A percentile compares a stretch with the other conserved stretches of the same genome.
These are phyloP conservation scores for Hypoxylon perforatum DNA, from an alignment of 495 filamentous ascomycete species.

Conservation along the genomic window DNA sequence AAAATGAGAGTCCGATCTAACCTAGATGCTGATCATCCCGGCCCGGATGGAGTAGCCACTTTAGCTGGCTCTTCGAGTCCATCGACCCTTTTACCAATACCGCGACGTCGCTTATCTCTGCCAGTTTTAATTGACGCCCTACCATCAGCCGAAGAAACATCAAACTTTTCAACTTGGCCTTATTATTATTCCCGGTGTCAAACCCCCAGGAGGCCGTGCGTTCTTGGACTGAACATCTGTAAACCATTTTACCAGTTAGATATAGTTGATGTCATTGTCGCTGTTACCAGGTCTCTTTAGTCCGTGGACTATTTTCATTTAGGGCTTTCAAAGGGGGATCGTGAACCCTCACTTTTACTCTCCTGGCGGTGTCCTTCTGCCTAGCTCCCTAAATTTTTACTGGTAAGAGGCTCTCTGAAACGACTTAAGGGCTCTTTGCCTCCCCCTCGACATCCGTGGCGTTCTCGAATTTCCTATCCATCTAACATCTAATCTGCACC, in stretches of 20 bases:
- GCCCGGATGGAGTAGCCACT: slow-evolving; percentile 14
- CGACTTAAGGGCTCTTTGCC: slow-evolving; percentile 2
- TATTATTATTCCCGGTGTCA: slow-evolving; percentile 19
- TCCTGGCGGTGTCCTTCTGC: slow-evolving; percentile 7
- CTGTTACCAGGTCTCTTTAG: neutral
- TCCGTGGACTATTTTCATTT: neutral
- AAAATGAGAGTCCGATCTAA: slow-evolving; percentile 33
- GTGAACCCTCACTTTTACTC: slow-evolving; percentile 26
- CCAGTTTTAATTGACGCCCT: slow-evolving; percentile 11
- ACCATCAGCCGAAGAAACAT: slow-evolving; percentile 7
- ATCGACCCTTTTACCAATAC: too few relatives aligned
- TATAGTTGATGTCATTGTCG: neutral
- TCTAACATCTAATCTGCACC: neutral
- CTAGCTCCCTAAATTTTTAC: slow-evolving; percentile 8
- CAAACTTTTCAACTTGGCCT: neutral
- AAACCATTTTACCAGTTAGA: too few relatives aligned
- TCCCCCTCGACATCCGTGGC: slow-evolving; percentile 18
- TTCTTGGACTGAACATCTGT: neutral
- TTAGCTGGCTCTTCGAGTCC: slow-evolving; percentile 5
- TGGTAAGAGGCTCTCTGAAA: slow-evolving; percentile 28
- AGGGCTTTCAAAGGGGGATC: slow-evolving; percentile 20
- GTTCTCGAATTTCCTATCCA: neutral
- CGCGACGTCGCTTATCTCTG: slow-evolving; percentile 22
- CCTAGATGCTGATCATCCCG: slow-evolving; percentile 28
- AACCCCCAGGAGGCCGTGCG: neutral